Evolutionary conservation across 1,139 yeast species (phyloP), one percentile per base, ranked within the genome.

Genomic region (Candida tunisiensis): DNA sequence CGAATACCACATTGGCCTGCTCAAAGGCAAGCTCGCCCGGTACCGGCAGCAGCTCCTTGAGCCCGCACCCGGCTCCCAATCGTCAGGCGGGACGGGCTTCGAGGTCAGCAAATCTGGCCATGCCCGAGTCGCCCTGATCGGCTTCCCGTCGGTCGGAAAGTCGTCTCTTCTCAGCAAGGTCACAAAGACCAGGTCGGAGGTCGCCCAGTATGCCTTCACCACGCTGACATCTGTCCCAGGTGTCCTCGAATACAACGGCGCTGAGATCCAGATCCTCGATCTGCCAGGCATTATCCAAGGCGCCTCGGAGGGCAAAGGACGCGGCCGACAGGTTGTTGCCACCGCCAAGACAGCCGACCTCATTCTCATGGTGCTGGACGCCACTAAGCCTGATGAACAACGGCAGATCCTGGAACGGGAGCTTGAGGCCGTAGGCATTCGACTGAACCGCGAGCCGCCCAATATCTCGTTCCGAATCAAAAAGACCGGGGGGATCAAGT

Each of bases 71-170:
- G 62, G 62, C 1, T 78, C 88, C 1, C 61, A 78, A 6, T 63
- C 78, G 8, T 72, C 78, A 7, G 74, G 77, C 14, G 91, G 95
- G 3, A 80, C 77, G 39, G 98, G 98, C 1, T 88, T 88, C 48
- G 98, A 88, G 53, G 95, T 88, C 4, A 73, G 85, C 29, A 88
- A 88, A 49, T 78, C 91, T 19, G 98, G 98, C 16, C 95, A 85
- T 60, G 96, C 96, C 1, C 64, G 98, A 38, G 94, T 82, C 2
- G 92, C 92, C 11, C 60, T 88, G 30, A 85, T 88, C 53, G 98
- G 98, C 27, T 88, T 85, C 51, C 98, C 98, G 8, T 83, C 95
- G 3, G 98, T 88, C 15, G 98, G 98, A 51, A 88, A 88, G 48
- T 83, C 95, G 2, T 80, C 94, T 1, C 69, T 88, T 38, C 60